Percentiles rank a stretch among this genome's conserved stretches.
Evolutionary conservation across 805 yeast genomes (phyloP).

Genomic region (Metschnikowia peoriensis): DNA sequence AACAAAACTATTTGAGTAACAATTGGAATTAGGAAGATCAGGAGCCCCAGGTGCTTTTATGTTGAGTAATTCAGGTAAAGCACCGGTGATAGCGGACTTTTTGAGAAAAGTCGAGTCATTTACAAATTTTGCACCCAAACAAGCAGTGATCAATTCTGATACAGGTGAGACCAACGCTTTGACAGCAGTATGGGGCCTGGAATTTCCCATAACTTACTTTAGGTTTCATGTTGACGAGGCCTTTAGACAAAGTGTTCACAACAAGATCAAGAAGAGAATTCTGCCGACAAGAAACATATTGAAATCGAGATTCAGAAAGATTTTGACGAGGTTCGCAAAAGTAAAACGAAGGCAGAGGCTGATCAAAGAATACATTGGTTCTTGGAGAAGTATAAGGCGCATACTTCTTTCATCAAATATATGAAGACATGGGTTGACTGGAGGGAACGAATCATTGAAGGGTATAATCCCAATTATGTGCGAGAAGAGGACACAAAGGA

Average conservation of each 20-base stretch:
- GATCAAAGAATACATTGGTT: neutral
- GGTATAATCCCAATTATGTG: neutral
- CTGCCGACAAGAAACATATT: neutral
- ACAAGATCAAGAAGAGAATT: neutral
- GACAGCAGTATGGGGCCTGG: neutral
- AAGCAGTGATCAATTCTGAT: neutral
- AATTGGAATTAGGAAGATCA: no score
- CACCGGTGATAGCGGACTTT: neutral
- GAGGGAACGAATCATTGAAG: neutral
- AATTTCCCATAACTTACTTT: neutral
- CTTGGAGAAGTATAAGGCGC: neutral
- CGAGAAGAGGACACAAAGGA: neutral
- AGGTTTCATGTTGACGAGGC: neutral
- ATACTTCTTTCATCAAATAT: neutral
- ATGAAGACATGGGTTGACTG: neutral
- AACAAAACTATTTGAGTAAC: no score
- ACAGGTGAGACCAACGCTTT: neutral
- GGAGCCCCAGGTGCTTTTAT: conserved; percentile 1
- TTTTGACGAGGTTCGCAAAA: neutral
- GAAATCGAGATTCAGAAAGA: neutral
- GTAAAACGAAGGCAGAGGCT: neutral
- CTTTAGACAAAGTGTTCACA: neutral
- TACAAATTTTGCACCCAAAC: neutral
- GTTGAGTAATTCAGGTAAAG: neutral
- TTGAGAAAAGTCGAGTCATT: neutral